Conservation (phyloP, 345 rosid species). For the Syzygium jambos region DNA sequence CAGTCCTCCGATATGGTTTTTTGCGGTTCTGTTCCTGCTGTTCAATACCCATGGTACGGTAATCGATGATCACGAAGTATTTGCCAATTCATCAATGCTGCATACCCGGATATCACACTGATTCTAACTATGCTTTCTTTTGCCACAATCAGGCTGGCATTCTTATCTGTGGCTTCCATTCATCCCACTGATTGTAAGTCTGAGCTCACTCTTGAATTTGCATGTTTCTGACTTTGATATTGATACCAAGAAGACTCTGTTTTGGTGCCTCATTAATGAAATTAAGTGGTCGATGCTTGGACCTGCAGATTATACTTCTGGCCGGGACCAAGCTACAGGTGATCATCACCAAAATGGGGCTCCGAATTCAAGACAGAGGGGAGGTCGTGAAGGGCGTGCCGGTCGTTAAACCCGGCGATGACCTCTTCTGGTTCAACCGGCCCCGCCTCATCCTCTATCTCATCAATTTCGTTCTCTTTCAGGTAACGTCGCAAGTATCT, state of each 20-base stretch:
- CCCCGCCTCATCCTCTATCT: constrained; percentile 77
- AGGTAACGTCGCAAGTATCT: constrained; percentile 27
- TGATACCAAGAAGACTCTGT: neutral
- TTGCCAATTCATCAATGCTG: neutral
- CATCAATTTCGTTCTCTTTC: constrained; percentile 78
- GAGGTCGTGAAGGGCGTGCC: constrained; percentile 74
- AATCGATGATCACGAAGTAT: neutral
- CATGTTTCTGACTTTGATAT: neutral
- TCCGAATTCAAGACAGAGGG: constrained; percentile 61
- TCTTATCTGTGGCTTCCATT: constrained; percentile 80
- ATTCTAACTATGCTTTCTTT: neutral
- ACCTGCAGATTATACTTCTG: constrained; percentile 53
- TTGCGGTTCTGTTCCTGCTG: constrained; percentile 65
- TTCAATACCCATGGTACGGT: constrained; percentile 60
- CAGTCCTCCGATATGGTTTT: constrained; percentile 80
- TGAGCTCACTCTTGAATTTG: neutral
- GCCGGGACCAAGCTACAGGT: constrained; percentile 87
- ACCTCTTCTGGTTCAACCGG: constrained; percentile 84
- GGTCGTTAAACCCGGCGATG: constrained; percentile 71
- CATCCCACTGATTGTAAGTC: constrained; percentile 73
- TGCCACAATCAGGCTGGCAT: constrained; percentile 46
- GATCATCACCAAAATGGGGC: constrained; percentile 81
- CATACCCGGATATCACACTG: fast-evolving
- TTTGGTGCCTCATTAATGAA: neutral
- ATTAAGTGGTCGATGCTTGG: neutral